Evolutionary conservation across 1,284 basidiomycete genomes (phyloP), one percentile per base, ranked within the genome.

Genomic region (Ganoderma resinaceum): DNA sequence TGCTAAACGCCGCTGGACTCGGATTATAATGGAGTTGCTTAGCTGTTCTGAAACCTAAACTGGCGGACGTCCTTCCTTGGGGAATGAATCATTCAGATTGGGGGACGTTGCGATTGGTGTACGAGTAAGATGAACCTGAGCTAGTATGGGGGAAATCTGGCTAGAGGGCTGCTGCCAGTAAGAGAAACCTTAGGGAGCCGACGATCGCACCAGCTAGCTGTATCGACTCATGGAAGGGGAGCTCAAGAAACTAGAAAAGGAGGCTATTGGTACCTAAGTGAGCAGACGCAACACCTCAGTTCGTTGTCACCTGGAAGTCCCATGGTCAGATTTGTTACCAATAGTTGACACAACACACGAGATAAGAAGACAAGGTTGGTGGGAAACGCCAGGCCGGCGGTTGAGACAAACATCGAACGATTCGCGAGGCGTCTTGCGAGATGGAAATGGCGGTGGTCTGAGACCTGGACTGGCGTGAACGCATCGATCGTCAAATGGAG

Each of bases 361-460:
- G 58, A 60, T 60, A 60, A 60, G 58, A 23, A 60, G 35, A 40
- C 23, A 60, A 16, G 23, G n/a, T 60, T 60, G 35, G 49, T 52
- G 49, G 49, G 23, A 52, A 52, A 16, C 8, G 52, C 8, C 29
- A 55, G 29, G 14, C 26, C 29, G 31, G 35, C 58, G 37, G 58
- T 29, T 60, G 58, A 23, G n/a, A 23, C 2, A 26, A 7, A 14
- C 23, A 26, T 60, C 58, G 58, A 40, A 60, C 58, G n/a, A 60
- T 42, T 60, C 23, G n/a, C 58, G 14, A 38, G 38, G 58, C 58
- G 58, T 29, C 38, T 29, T 60, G 23, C 35, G n/a, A 38, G 5
- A 60, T 37, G 42, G 58, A 42, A 16, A 23, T 4, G 38, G 23
- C 12, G 2, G 58, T 60, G 58, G 58, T 26, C 58, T 60, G 58